A percentile compares a stretch with the other conserved stretches of the same genome.
phyloP scores from a whole-genome alignment of 75 land plant species.

The Sequoia sempervirens region DNA sequence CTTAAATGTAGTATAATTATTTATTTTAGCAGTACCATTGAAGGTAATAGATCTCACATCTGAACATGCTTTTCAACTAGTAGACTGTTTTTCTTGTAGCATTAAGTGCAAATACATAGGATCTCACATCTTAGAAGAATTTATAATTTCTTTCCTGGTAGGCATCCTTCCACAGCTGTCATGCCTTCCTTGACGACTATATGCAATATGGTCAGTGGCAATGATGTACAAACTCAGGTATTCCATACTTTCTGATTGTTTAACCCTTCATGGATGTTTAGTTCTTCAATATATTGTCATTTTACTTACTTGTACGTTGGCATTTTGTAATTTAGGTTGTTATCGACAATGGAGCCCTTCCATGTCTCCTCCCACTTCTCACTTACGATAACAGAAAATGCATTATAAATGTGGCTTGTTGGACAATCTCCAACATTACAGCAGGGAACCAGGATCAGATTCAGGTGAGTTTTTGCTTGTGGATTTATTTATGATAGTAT shows the following conservation, averaged over 20 bases:
- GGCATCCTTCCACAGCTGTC: too few species aligned
- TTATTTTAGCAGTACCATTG: too few species aligned
- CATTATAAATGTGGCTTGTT: constrained; percentile 74
- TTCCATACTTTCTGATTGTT: neutral
- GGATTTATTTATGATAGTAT: too few species aligned
- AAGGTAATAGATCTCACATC: too few species aligned
- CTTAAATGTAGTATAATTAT: too few species aligned
- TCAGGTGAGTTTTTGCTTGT: constrained; percentile 27
- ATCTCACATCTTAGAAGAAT: too few species aligned
- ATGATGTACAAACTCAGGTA: constrained; percentile 56
- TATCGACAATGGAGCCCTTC: neutral
- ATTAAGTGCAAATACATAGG: too few species aligned
- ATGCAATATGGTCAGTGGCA: constrained; percentile 61
- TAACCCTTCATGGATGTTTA: neutral
- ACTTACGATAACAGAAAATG: constrained; percentile 18
- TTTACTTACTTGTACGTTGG: constrained; percentile 26
- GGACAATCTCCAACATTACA: constrained; percentile 73
- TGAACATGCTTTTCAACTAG: too few species aligned
- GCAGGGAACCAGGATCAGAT: constrained; percentile 68
- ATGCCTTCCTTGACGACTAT: constrained; percentile 52
- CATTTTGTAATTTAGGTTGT: constrained; percentile 36
- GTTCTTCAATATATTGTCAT: constrained; percentile 25
- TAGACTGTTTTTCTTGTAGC: too few species aligned
- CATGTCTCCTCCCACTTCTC: neutral
- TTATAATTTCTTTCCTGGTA: too few species aligned